phyloP scores from a whole-genome alignment of 108 stramenopile species.

The Poteriospumella lacustris region DNA sequence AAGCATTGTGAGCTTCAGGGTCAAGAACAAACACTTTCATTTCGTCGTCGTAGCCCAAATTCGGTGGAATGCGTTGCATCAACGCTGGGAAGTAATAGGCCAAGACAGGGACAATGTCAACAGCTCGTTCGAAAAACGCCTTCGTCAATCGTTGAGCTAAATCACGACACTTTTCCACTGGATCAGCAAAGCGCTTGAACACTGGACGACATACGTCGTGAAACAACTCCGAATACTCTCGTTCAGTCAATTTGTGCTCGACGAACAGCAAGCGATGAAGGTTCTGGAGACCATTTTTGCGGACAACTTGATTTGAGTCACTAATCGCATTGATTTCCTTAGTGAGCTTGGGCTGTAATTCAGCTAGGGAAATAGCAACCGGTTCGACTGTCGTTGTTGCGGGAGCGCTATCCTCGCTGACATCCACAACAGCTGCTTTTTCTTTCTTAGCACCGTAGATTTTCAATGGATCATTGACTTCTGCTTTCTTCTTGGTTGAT shows the following conservation, averaged over 20 bases:
- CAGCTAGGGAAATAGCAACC: too few relatives aligned
- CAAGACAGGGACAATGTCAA: slow-evolving; percentile 49
- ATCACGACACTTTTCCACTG: slow-evolving; percentile 19
- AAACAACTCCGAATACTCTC: not conserved
- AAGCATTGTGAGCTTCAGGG: slow-evolving; percentile 47
- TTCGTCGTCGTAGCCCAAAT: slow-evolving; percentile 49
- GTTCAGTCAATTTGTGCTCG: not conserved
- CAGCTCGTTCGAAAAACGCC: not conserved
- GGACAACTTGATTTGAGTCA: not conserved
- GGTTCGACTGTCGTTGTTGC: too few relatives aligned
- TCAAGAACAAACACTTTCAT: slow-evolving; percentile 61
- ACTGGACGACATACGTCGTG: not conserved
- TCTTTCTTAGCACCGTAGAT: too few relatives aligned
- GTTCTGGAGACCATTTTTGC: not conserved
- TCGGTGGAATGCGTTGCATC: slow-evolving; percentile 43
- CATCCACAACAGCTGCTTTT: too few relatives aligned
- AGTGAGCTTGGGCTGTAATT: too few relatives aligned
- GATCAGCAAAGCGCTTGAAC: slow-evolving; percentile 19
- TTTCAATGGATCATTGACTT: too few relatives aligned
- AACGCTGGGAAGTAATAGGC: slow-evolving; percentile 56
- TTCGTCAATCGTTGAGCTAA: not conserved
- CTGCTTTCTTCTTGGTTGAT: too few relatives aligned
- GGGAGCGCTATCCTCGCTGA: too few relatives aligned
- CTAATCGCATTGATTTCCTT: too few relatives aligned
- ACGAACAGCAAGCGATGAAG: not conserved